Conservation (phyloP, 2,329 filamentous ascomycete genomes). For the Elsinoe australis region DNA sequence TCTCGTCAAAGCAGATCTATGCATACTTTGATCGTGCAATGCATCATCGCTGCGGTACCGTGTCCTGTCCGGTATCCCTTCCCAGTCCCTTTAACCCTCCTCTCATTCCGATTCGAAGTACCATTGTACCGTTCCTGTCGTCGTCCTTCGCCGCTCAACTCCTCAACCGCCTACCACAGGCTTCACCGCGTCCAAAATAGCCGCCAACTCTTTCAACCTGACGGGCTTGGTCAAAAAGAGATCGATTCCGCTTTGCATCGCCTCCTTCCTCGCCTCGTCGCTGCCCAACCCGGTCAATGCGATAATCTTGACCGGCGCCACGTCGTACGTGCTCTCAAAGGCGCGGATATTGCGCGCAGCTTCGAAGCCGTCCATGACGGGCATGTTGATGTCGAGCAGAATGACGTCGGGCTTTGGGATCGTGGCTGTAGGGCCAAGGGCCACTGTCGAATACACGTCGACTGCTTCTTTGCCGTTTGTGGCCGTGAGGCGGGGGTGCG, state of each 20-base stretch:
- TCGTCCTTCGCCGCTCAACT: too few relatives aligned
- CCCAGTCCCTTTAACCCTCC: too few relatives aligned
- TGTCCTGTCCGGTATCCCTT: too few relatives aligned
- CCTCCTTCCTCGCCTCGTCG: constrained; percentile 23
- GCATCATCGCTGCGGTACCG: too few relatives aligned
- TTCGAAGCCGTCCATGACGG: constrained; percentile 26
- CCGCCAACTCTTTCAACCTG: constrained; percentile 28
- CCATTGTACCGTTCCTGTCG: not conserved
- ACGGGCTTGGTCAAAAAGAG: constrained; percentile 28
- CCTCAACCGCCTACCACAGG: too few relatives aligned
- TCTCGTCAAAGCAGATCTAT: too few relatives aligned
- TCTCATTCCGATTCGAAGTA: too few relatives aligned
- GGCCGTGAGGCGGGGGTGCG: constrained; percentile 38
- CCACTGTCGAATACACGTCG: constrained; percentile 32
- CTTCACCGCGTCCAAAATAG: constrained; percentile 4
- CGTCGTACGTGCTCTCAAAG: constrained; percentile 25
- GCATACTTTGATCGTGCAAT: too few relatives aligned
- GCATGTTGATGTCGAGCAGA: constrained; percentile 20
- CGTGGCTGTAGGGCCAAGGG: not conserved
- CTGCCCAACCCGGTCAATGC: constrained; percentile 23
- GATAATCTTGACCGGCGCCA: constrained; percentile 23
- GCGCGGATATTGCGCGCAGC: constrained; percentile 28
- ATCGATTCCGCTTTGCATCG: constrained; percentile 28
- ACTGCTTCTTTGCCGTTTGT: constrained; percentile 45
- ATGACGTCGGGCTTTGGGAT: constrained; percentile 15